Conservation (phyloP, 129 eudicot species). For the Saussurea involucrata region DNA sequence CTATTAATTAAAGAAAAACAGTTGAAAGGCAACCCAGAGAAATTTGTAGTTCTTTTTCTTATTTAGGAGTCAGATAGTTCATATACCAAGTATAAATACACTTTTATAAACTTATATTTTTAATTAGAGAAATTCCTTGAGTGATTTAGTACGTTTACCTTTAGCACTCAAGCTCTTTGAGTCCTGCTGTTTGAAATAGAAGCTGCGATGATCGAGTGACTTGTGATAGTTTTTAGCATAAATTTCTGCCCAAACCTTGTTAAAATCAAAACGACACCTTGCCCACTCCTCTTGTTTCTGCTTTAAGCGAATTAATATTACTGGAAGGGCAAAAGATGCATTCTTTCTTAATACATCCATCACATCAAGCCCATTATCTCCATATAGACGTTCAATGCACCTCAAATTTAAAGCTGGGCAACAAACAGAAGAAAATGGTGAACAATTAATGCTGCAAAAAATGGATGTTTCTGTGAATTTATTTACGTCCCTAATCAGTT, state of each 20-base stretch:
- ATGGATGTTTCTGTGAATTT: not conserved
- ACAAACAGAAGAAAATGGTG: conserved; percentile 14
- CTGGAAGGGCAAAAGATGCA: conserved; percentile 86
- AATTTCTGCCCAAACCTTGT: conserved; percentile 89
- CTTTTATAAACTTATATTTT: no score
- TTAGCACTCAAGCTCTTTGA: conserved; percentile 83
- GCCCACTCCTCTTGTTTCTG: conserved; percentile 99
- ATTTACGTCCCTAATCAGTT: conserved; percentile 5
- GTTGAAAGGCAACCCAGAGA: not conserved
- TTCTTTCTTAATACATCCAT: conserved; percentile 88
- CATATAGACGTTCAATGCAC: conserved; percentile 95
- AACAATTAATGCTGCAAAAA: conserved; percentile 12
- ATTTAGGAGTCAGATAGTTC: not conserved
- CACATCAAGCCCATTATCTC: conserved; percentile 97
- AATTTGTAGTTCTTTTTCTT: not conserved
- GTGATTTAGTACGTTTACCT: conserved; percentile 50
- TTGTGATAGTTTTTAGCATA: conserved; percentile 91
- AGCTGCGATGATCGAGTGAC: conserved; percentile 97
- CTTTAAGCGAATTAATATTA: conserved; percentile 82
- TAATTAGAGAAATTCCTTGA: not conserved
- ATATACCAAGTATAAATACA: not conserved
- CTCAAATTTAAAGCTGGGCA: conserved; percentile 65
- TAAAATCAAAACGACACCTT: conserved; percentile 85
- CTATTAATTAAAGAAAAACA: no score
- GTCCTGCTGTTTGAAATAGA: conserved; percentile 97